A percentile compares a stretch with the other conserved stretches of the same genome.
phyloP scores from a whole-genome alignment of 2,329 filamentous ascomycete species.

The Cladophialophora exuberans region DNA sequence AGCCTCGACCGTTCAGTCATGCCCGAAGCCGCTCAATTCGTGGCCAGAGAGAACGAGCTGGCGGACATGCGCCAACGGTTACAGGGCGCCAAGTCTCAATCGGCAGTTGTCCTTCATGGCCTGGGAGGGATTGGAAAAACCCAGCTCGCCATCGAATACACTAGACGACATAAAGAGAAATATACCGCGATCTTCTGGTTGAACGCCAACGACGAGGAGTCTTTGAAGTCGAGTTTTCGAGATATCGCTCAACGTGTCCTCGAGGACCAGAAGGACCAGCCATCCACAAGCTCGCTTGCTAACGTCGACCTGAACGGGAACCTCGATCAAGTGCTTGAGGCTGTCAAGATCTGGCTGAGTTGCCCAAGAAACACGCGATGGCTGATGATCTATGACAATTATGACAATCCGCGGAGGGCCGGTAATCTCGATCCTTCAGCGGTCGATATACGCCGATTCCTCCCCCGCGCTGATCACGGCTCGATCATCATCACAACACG shows the following conservation, averaged over 20 bases:
- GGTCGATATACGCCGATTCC: constrained; percentile 15
- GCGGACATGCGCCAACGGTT: constrained; percentile 30
- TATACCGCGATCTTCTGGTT: constrained; percentile 51
- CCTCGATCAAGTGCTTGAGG: constrained; percentile 10
- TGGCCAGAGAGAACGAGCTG: constrained; percentile 32
- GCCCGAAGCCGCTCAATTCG: constrained; percentile 28
- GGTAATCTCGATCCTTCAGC: constrained; percentile 25
- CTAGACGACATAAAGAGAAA: constrained; percentile 38
- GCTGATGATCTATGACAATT: constrained; percentile 34
- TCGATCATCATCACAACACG: constrained; percentile 31
- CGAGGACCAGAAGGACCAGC: not conserved
- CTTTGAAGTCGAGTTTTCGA: constrained; percentile 40
- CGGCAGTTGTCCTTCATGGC: not conserved
- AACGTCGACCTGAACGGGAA: constrained; percentile 12
- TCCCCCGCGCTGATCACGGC: constrained; percentile 24
- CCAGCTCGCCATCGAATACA: constrained; percentile 45
- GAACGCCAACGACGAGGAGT: constrained; percentile 43
- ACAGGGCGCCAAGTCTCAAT: constrained; percentile 5
- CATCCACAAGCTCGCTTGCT: not conserved
- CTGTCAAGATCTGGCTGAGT: constrained; percentile 24
- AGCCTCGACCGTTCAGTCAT: constrained; percentile 23
- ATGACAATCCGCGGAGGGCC: constrained; percentile 23
- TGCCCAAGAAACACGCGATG: constrained; percentile 25
- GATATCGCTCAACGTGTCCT: constrained; percentile 11
- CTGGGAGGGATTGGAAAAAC: constrained; percentile 40